A percentile compares a stretch with the other conserved stretches of the same genome.
These are phyloP conservation scores for Suhomyces pyralidae DNA, from an alignment of 805 yeast genomes.

Conservation along the genomic window DNA sequence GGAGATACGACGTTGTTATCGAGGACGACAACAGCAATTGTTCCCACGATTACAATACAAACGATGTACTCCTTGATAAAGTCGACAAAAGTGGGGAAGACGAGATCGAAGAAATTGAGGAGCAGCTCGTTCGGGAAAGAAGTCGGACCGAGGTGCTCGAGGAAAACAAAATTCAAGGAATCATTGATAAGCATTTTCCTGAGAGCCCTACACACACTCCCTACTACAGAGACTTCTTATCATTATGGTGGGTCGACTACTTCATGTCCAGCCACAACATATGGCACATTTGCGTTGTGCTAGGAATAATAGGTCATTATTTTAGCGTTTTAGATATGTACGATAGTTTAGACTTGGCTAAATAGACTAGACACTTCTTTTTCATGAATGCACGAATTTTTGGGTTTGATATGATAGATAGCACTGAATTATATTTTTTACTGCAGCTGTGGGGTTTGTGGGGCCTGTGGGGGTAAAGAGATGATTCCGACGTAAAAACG, in stretches of 20 bases:
- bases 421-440: background rate
- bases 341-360: slow-evolving; percentile 18
- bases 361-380: background rate
- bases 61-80: slow-evolving; percentile 32
- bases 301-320: slow-evolving; percentile 90
- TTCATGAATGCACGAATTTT: background rate
- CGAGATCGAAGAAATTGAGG: slow-evolving; percentile 31
- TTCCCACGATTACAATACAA: slow-evolving; percentile 17
- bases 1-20: slow-evolving; percentile 66
- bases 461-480: background rate
- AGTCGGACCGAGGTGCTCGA: slow-evolving; percentile 1
- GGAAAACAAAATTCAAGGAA: slow-evolving; percentile 23
- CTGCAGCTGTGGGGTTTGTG: background rate
- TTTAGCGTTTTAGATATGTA: slow-evolving; percentile 73
- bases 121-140: slow-evolving; percentile 19
- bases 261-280: slow-evolving; percentile 76
- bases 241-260: slow-evolving; percentile 85
- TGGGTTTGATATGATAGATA: background rate
- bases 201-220: slow-evolving; percentile 31
- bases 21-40: slow-evolving; percentile 36
- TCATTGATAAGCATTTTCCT: slow-evolving; percentile 38
- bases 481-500: background rate
- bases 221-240: slow-evolving; percentile 39
- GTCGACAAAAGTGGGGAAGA: slow-evolving; percentile 38
- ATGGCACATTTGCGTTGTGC: slow-evolving; percentile 90